A percentile compares a stretch with the other conserved stretches of the same genome.
Conservation (phyloP, 2,329 filamentous ascomycete species). For the Cytospora piceicola region DNA sequence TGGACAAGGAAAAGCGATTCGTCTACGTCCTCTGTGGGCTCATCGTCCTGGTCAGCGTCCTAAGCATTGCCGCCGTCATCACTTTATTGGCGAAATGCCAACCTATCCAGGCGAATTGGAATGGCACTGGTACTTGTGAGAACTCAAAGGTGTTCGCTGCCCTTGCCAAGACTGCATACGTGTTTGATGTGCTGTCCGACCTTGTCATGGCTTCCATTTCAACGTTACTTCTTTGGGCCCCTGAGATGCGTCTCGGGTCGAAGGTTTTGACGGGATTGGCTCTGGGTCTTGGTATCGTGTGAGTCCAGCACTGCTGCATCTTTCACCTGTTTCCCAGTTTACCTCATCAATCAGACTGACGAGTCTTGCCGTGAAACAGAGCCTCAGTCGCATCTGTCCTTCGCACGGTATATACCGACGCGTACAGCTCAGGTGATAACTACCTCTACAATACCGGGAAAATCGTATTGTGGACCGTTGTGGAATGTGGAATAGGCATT, state of each 20-base stretch:
- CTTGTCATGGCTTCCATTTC: conserved; percentile 27
- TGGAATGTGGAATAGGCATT: conserved; percentile 28
- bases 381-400: conserved; percentile 27
- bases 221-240: conserved; percentile 27
- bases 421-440: conserved; percentile 26
- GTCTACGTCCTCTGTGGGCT: conserved; percentile 25
- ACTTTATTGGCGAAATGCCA: conserved; percentile 26
- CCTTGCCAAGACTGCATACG: conserved; percentile 29
- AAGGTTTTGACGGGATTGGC: conserved; percentile 22
- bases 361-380: background rate
- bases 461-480: conserved; percentile 29
- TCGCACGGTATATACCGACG: conserved; percentile 28
- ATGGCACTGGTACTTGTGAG: conserved; percentile 23
- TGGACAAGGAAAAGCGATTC: conserved; percentile 24
- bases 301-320: background rate
- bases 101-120: conserved; percentile 30
- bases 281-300: conserved; percentile 26
- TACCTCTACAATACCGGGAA: conserved; percentile 30
- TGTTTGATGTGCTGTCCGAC: conserved; percentile 28
- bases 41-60: conserved; percentile 26
- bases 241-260: conserved; percentile 20
- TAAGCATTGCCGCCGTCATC: conserved; percentile 28
- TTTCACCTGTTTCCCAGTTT: background rate
- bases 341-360: background rate
- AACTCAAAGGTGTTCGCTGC: conserved; percentile 26